Evolutionary conservation across 148 eudicot species (phyloP).

Genomic region (Drosera capensis): DNA sequence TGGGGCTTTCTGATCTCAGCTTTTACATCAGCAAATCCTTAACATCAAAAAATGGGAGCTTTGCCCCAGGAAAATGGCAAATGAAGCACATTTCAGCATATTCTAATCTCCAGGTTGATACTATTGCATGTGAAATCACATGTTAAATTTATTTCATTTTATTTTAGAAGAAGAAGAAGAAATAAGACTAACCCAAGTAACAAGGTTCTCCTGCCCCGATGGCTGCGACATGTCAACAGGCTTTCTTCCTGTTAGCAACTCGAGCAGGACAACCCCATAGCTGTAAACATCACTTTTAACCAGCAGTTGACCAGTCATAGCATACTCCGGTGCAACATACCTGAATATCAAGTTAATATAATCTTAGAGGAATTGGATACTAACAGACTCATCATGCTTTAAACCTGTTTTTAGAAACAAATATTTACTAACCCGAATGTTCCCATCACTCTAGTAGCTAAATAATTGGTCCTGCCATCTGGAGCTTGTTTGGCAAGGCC

Average conservation of each 20-base stretch:
- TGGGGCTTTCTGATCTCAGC: too few species aligned
- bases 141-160: too few species aligned
- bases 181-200: constrained; percentile 68
- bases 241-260: constrained; percentile 83
- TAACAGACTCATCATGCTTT: background rate
- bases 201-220: constrained; percentile 93
- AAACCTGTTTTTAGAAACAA: constrained; percentile 7
- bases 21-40: too few species aligned
- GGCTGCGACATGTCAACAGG: constrained; percentile 96
- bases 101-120: background rate
- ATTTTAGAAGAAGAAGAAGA: background rate
- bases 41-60: too few species aligned
- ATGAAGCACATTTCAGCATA: background rate
- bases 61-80: background rate
- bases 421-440: constrained; percentile 72
- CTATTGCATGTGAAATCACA: background rate
- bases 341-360: constrained; percentile 22
- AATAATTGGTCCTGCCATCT: constrained; percentile 68
- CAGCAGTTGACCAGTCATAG: constrained; percentile 94
- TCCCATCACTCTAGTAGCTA: constrained; percentile 96
- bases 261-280: constrained; percentile 92
- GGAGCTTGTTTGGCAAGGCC: constrained; percentile 96
- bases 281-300: constrained; percentile 98
- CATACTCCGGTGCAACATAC: constrained; percentile 97
- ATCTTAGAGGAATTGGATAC: constrained; percentile 2